These are phyloP conservation scores for Globisporangium camurandrum DNA, from an alignment of 352 stramenopile genomes.

Conservation along the genomic window DNA sequence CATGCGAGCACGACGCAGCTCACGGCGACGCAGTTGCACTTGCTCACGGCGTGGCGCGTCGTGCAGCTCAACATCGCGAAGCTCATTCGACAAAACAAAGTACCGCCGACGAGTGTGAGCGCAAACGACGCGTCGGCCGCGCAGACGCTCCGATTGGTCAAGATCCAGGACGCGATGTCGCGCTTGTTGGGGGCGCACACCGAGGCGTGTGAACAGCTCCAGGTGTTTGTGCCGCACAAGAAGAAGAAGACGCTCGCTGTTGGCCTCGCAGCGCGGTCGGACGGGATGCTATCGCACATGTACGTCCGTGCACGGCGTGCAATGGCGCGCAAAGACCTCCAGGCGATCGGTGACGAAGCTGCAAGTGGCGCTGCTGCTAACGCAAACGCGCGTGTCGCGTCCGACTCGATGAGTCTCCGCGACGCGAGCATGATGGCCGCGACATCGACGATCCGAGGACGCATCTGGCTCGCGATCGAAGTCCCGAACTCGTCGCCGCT, in stretches of 20 bases:
- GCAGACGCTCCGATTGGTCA: slow-evolving; percentile 25
- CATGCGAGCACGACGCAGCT: slow-evolving; percentile 41
- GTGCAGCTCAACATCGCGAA: slow-evolving; percentile 37
- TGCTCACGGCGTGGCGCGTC: slow-evolving; percentile 36
- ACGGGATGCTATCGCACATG: slow-evolving; percentile 37
- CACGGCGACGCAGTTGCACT: slow-evolving; percentile 54
- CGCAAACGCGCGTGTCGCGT: too few relatives aligned
- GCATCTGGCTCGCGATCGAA: slow-evolving; percentile 52
- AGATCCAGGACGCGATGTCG: slow-evolving; percentile 38
- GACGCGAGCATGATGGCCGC: slow-evolving; percentile 12
- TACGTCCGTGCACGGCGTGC: slow-evolving; percentile 26
- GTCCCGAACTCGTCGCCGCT: slow-evolving; percentile 48
- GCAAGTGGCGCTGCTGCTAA: too few relatives aligned
- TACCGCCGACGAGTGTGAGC: slow-evolving; percentile 5
- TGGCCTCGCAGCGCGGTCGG: slow-evolving; percentile 1
- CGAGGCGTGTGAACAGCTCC: slow-evolving; percentile 27
- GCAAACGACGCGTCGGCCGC: slow-evolving; percentile 21
- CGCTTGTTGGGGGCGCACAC: slow-evolving; percentile 30
- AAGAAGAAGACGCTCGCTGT: slow-evolving; percentile 9
- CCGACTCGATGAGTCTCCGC: too few relatives aligned
- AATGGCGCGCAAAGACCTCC: slow-evolving; percentile 5
- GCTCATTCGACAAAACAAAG: slow-evolving; percentile 17
- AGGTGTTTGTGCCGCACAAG: slow-evolving; percentile 54
- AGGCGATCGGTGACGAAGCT: neutral
- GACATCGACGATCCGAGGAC: slow-evolving; percentile 28